These are phyloP conservation scores for Remersonia thermophila DNA, from an alignment of 2,329 filamentous ascomycete species.

Conservation along the genomic window DNA sequence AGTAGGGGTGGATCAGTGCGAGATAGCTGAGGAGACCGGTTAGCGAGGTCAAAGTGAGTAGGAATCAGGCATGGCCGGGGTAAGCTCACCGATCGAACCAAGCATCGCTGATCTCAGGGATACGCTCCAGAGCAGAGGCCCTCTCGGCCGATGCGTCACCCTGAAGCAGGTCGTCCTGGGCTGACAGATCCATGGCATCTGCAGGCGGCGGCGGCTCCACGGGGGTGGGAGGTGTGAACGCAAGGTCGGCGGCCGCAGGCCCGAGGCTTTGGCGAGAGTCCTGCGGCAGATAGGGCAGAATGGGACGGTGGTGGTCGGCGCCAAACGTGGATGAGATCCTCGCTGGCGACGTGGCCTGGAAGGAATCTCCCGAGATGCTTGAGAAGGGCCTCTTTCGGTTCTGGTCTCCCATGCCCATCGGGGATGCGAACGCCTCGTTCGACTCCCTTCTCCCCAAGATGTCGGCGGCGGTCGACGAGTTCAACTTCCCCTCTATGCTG, in stretches of 20 bases:
- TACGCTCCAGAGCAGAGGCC: constrained; percentile 18
- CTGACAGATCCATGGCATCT: constrained; percentile 2
- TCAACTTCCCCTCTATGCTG: constrained; percentile 67
- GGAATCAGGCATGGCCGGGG: not conserved
- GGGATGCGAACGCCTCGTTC: constrained; percentile 41
- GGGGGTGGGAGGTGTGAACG: too few species aligned
- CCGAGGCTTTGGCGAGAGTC: constrained; percentile 27
- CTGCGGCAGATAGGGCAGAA: constrained; percentile 28
- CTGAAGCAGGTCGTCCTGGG: too few species aligned
- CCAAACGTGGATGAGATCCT: constrained; percentile 32
- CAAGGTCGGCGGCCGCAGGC: constrained; percentile 23
- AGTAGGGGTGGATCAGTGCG: constrained; percentile 50
- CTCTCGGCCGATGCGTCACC: constrained; percentile 24
- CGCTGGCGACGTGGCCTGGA: constrained; percentile 27
- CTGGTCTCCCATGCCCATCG: constrained; percentile 27
- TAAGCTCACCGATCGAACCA: constrained; percentile 33
- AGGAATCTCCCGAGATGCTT: constrained; percentile 32
- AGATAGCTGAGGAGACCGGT: constrained; percentile 39
- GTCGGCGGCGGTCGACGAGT: constrained; percentile 31
- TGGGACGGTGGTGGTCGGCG: constrained; percentile 35
- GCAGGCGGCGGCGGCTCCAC: too few species aligned
- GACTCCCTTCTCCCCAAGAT: constrained; percentile 23
- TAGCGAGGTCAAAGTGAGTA: too few species aligned
- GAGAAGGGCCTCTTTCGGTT: constrained; percentile 35
- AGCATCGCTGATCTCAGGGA: constrained; percentile 31